phyloP scores from a whole-genome alignment of 352 stramenopile species.

The Albugo laibachii region DNA sequence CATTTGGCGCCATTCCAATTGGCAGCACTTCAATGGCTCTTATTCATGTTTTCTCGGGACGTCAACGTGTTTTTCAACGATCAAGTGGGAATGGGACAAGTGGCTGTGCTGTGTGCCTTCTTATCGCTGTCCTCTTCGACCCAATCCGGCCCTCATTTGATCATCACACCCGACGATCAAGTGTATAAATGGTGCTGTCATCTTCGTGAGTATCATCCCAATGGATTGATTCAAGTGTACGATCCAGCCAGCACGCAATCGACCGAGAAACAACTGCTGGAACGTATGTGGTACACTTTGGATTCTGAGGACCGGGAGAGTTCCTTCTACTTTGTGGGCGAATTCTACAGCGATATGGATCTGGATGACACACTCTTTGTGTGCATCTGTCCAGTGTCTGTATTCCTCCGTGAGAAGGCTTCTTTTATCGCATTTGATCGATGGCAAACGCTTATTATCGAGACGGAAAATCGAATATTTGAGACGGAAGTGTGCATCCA shows the following conservation, averaged over 20 bases:
- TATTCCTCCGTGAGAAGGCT: slow-evolving; percentile 28
- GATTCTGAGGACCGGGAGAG: slow-evolving; percentile 16
- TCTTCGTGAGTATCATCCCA: slow-evolving; percentile 29
- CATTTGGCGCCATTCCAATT: slow-evolving; percentile 50
- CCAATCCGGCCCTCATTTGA: slow-evolving; percentile 26
- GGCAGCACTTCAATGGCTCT: slow-evolving; percentile 59
- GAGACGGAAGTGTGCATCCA: not conserved
- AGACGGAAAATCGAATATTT: slow-evolving; percentile 22
- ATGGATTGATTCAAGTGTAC: slow-evolving; percentile 44
- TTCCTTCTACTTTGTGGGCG: not conserved
- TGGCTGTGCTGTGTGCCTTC: slow-evolving; percentile 50
- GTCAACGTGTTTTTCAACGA: slow-evolving; percentile 71
- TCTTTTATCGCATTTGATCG: slow-evolving; percentile 21
- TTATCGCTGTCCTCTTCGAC: slow-evolving; percentile 15
- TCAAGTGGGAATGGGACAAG: slow-evolving; percentile 74
- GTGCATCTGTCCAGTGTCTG: slow-evolving; percentile 30
- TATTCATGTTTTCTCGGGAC: slow-evolving; percentile 36
- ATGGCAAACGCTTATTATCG: slow-evolving; percentile 59
- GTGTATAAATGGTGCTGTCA: slow-evolving; percentile 66
- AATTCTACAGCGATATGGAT: slow-evolving; percentile 1
- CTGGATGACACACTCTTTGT: slow-evolving; percentile 19
- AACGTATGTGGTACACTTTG: slow-evolving; percentile 1
- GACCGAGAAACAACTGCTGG: too few relatives aligned
- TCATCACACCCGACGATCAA: slow-evolving; percentile 54
- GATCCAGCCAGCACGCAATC: slow-evolving; percentile 11